Conservation (phyloP, 2,329 filamentous ascomycete species). For the Tolypocladium sp. region DNA sequence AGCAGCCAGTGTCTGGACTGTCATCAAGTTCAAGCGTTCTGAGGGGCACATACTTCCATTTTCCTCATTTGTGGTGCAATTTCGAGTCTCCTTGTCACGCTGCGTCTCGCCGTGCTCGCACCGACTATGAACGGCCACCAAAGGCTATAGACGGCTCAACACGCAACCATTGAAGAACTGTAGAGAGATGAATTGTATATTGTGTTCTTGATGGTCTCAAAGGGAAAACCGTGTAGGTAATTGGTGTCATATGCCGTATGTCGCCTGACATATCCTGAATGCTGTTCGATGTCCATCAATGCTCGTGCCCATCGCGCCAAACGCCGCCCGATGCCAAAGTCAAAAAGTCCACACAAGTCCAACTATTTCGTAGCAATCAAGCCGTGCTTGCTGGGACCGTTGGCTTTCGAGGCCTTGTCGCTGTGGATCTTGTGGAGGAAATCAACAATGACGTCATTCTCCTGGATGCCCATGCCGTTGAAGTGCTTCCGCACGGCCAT, state of each 20-base stretch:
- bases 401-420: slow-evolving; percentile 16
- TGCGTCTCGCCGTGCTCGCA: no score
- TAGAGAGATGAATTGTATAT: background rate
- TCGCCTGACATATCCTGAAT: background rate
- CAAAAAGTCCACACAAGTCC: background rate
- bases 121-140: no score
- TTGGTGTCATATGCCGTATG: background rate
- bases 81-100: background rate
- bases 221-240: background rate
- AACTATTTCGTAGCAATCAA: slow-evolving; percentile 4
- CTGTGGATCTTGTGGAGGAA: slow-evolving; percentile 59
- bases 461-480: slow-evolving; percentile 67
- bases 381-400: slow-evolving; percentile 13
- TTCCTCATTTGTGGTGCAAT: no score
- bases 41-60: no score
- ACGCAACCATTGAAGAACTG: background rate
- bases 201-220: background rate
- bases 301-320: background rate
- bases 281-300: background rate
- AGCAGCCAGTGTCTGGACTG: no score
- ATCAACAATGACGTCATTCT: slow-evolving; percentile 76
- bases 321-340: background rate
- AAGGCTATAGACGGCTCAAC: background rate
- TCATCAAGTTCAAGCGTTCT: no score
- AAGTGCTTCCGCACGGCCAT: slow-evolving; percentile 72